Evolutionary conservation across 2,329 filamentous ascomycete genomes (phyloP), one percentile per base, ranked within the genome.

Genomic region (Fusarium sacchari): DNA sequence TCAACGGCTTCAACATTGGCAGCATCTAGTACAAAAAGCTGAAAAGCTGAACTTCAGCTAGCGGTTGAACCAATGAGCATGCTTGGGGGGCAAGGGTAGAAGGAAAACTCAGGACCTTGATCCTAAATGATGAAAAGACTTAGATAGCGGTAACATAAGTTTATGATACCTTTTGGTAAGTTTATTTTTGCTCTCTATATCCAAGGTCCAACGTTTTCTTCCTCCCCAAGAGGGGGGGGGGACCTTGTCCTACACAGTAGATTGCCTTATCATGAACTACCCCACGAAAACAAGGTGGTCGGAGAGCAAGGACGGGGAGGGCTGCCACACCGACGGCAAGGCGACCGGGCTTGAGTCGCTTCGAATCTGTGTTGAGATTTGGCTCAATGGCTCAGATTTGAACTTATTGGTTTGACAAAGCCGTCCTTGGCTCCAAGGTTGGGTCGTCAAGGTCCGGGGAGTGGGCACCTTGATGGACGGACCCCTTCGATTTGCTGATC

Each of bases 391-490:
- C 64, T 70, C 64, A 53, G 22, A 59, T 65, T 36, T 59, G 40
- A 28, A 57, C 24, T 44, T 57, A 52, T 61, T 74, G 74, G 61
- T 69, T 78, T 63, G 64, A 67, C 61, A 73, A 66, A 42, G 67
- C 65, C 63, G 53, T 69, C 34, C 44, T 36, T 74, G 56, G 53
- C 20, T 20, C 44, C 26, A 30, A 28, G 64, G 39, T 55, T 62
- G 59, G 71, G 57, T 50, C 43, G 60, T 67, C 68, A 71, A 74
- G 73, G 66, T 69, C 71, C 52, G 53, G 73, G 67, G 60, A 67
- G 60, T 62, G 61, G 60, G 64, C 64, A 78, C 76, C 76, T 76
- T 78, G 76, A 78, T 78, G 76, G 76, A 53, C 63, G 63, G 63
- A 62, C 55, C 46, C 60, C 67, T 61, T 55, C 42, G 34, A 64